A percentile compares a stretch with the other conserved stretches of the same genome.
Evolutionary conservation across 768 basidiomycete genomes (phyloP).

Genomic region (Strobilomyces confusus): DNA sequence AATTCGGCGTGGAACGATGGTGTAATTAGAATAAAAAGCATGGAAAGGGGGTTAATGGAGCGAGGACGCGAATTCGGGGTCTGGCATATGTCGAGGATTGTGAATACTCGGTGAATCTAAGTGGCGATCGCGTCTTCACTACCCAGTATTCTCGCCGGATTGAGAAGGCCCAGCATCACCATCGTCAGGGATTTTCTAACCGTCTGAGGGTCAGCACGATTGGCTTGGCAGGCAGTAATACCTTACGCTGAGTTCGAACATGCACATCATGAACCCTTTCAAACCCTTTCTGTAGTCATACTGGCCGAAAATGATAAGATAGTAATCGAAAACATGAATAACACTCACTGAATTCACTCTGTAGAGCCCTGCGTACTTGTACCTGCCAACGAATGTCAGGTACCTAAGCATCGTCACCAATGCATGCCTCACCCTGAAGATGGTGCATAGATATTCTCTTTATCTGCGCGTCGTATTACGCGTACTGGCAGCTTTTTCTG

Average conservation of each 20-base stretch:
- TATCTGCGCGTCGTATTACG: slow-evolving; percentile 32
- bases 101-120: too few species aligned
- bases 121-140: not conserved
- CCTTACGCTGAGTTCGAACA: slow-evolving; percentile 25
- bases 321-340: not conserved
- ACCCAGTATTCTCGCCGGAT: slow-evolving; percentile 5
- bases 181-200: slow-evolving; percentile 15
- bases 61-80: too few species aligned
- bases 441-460: slow-evolving; percentile 16
- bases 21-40: too few species aligned
- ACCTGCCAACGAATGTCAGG: slow-evolving; percentile 15
- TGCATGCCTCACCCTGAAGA: slow-evolving; percentile 16
- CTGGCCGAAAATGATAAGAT: slow-evolving; percentile 4
- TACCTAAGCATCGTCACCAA: not conserved
- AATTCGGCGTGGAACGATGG: too few species aligned
- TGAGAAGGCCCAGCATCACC: not conserved
- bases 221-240: not conserved
- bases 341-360: slow-evolving; percentile 23
- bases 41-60: too few species aligned
- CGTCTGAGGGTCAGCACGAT: not conserved
- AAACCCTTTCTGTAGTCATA: slow-evolving; percentile 6
- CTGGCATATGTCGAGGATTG: too few species aligned
- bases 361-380: slow-evolving; percentile 33
- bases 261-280: slow-evolving; percentile 24
- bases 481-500: slow-evolving; percentile 29